Evolutionary conservation across 352 stramenopile species (phyloP).

Genomic region (Peronospora tabacina): DNA sequence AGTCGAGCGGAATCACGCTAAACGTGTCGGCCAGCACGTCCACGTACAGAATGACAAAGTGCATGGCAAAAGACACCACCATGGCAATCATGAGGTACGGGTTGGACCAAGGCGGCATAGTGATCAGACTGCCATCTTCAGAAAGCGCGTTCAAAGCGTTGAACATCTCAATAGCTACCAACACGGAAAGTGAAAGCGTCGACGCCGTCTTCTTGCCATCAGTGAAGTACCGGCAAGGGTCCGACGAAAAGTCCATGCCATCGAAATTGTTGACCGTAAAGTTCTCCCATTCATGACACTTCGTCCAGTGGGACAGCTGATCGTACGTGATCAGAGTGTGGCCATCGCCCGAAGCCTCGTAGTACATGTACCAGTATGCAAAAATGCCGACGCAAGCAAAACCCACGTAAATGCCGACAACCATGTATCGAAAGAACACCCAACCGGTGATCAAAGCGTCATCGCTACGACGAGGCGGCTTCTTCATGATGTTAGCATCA

Average conservation of each 20-base stretch:
- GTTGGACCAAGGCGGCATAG: slow-evolving; percentile 91
- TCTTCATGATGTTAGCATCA: slow-evolving; percentile 96
- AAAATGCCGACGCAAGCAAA: slow-evolving; percentile 89
- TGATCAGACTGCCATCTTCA: slow-evolving; percentile 87
- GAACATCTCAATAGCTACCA: slow-evolving; percentile 95
- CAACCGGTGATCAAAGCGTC: slow-evolving; percentile 97
- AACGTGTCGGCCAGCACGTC: slow-evolving; percentile 90
- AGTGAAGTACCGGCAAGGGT: slow-evolving; percentile 91
- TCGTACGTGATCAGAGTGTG: slow-evolving; percentile 88
- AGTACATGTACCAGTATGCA: slow-evolving; percentile 92
- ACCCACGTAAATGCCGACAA: slow-evolving; percentile 92
- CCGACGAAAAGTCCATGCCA: slow-evolving; percentile 82
- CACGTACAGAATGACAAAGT: slow-evolving; percentile 93
- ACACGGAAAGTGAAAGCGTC: slow-evolving; percentile 89
- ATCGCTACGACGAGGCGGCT: slow-evolving; percentile 90
- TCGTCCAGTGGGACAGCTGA: slow-evolving; percentile 86
- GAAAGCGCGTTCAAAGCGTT: slow-evolving; percentile 92
- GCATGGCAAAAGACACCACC: slow-evolving; percentile 88
- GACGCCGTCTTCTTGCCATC: slow-evolving; percentile 88
- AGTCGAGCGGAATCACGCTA: slow-evolving; percentile 86
- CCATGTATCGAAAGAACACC: slow-evolving; percentile 97
- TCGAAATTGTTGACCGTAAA: slow-evolving; percentile 90
- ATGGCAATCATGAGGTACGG: slow-evolving; percentile 92
- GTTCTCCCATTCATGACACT: slow-evolving; percentile 88
- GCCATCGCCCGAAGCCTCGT: slow-evolving; percentile 84